Conservation (phyloP, 306 rosid species). For the Fagus crenata region DNA sequence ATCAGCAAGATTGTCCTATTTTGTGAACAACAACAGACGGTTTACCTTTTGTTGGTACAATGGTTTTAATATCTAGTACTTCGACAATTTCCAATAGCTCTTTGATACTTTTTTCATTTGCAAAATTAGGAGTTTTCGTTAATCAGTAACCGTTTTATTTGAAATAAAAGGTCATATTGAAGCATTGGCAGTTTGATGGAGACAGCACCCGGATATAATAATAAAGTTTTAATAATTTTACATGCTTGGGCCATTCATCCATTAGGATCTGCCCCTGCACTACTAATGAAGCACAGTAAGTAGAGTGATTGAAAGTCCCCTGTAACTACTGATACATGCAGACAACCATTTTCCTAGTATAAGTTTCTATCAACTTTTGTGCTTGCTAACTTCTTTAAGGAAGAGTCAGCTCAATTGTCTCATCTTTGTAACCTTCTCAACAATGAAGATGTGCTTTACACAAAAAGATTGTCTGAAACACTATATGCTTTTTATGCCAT, state of each 20-base stretch:
- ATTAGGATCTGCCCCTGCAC: conserved; percentile 1
- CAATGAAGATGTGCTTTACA: no score
- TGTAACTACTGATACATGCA: conserved; percentile 3
- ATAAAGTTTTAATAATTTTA: neutral
- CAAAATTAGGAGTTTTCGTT: conserved; percentile 1
- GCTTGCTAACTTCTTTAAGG: no score
- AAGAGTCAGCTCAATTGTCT: no score
- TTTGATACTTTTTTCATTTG: conserved; percentile 8
- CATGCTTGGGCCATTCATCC: neutral
- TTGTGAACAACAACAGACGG: no score
- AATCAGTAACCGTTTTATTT: conserved; percentile 3
- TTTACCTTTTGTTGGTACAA: neutral
- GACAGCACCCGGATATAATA: neutral
- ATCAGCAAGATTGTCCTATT: neutral
- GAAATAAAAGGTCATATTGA: conserved; percentile 2
- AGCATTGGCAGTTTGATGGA: conserved; percentile 12
- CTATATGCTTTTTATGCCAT: no score
- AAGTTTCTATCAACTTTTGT: no score
- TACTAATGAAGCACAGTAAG: neutral
- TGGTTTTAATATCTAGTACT: neutral
- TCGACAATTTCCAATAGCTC: neutral
- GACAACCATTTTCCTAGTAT: no score
- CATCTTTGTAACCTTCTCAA: no score
- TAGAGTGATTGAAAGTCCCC: neutral
- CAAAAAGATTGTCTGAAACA: no score